A percentile compares a stretch with the other conserved stretches of the same genome.
Conservation (phyloP, 495 filamentous ascomycete species). For the Aspergillus campestris region DNA sequence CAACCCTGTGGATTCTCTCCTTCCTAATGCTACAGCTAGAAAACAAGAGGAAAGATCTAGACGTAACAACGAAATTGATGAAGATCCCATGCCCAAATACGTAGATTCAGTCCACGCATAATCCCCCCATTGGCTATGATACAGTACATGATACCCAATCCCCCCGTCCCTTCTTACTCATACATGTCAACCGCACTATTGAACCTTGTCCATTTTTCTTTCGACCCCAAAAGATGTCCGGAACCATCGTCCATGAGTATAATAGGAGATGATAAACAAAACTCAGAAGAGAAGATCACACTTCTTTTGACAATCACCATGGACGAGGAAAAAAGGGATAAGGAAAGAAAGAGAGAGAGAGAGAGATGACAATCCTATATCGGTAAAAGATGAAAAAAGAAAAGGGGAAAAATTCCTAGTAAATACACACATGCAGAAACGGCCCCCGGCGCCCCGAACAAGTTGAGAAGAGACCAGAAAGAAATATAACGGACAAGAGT, state of each 20-base stretch:
- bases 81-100: not conserved
- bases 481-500: constrained; percentile 1
- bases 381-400: constrained; percentile 3
- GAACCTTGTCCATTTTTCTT: no score
- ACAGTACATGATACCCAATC: constrained; percentile 5
- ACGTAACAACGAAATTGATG: not conserved
- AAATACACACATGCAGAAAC: constrained; percentile 31
- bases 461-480: constrained; percentile 15
- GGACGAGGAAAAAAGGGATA: not conserved
- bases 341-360: not conserved
- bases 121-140: constrained; percentile 12
- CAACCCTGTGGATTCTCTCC: no score
- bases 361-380: not conserved
- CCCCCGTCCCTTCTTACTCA: not conserved
- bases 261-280: constrained; percentile 1
- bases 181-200: not conserved
- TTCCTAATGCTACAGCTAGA: no score
- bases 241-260: not conserved
- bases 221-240: not conserved
- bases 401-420: constrained; percentile 22
- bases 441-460: constrained; percentile 11
- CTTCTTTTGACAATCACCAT: no score
- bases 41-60: not conserved
- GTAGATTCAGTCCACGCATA: constrained; percentile 3
- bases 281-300: constrained; percentile 7